Evolutionary conservation across 129 eudicot species (phyloP).

Genomic region (Tanacetum coccineum): DNA sequence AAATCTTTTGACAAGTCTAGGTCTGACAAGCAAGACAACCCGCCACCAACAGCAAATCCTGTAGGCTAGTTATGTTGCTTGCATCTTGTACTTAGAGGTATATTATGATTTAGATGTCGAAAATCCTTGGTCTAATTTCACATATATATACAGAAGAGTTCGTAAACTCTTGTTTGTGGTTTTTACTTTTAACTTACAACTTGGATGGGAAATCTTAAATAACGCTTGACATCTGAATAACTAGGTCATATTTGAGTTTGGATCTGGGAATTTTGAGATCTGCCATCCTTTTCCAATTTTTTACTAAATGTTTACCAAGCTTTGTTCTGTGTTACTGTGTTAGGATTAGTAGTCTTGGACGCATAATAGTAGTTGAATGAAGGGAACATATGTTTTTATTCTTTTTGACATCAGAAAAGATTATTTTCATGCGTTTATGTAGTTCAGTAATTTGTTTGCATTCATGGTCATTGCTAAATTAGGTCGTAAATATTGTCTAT

Average conservation of each 20-base stretch:
- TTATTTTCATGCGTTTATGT: not conserved
- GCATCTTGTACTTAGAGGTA: constrained; percentile 7
- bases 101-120: not conserved
- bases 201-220: too few relatives aligned
- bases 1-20: constrained; percentile 56
- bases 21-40: constrained; percentile 41
- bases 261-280: not conserved
- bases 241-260: not conserved
- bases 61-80: constrained; percentile 17
- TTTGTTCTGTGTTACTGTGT: too few relatives aligned
- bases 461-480: constrained; percentile 1
- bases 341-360: not conserved
- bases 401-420: too few relatives aligned
- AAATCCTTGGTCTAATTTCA: not conserved
- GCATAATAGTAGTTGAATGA: not conserved
- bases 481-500: not conserved
- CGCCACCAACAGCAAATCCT: constrained; percentile 21
- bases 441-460: not conserved
- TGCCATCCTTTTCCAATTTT: too few relatives aligned
- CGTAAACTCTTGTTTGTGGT: constrained; percentile 1
- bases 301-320: too few relatives aligned
- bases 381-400: not conserved
- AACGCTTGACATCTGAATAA: too few relatives aligned
- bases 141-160: not conserved
- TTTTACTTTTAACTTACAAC: not conserved